phyloP scores from a whole-genome alignment of 169 alveolate genomes.

The Plasmodium ovale region DNA sequence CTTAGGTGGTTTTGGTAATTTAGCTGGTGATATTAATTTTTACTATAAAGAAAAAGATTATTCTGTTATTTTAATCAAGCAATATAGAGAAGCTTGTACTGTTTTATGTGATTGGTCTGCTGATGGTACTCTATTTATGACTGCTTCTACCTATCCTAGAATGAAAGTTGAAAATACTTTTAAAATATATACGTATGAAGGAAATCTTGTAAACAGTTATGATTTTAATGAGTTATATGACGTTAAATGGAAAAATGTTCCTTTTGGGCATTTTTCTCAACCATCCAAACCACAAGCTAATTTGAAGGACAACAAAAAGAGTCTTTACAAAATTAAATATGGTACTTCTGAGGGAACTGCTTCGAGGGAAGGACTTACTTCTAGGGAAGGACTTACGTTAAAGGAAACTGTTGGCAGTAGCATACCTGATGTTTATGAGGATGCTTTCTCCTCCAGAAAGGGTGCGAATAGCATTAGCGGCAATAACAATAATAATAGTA shows the following conservation, averaged over 20 bases:
- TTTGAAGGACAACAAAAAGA: constrained; percentile 30
- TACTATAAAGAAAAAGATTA: constrained; percentile 76
- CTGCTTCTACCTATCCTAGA: constrained; percentile 87
- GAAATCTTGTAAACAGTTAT: constrained; percentile 71
- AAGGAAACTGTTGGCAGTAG: no score
- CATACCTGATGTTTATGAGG: no score
- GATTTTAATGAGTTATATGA: constrained; percentile 52
- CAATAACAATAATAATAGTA: neutral
- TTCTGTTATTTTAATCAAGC: constrained; percentile 73
- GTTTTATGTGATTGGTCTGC: constrained; percentile 86
- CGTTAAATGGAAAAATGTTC: constrained; percentile 44
- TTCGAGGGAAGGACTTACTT: no score
- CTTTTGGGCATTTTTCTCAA: constrained; percentile 6
- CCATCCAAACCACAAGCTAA: constrained; percentile 64
- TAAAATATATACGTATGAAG: constrained; percentile 84
- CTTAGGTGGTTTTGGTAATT: constrained; percentile 85
- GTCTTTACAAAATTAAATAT: constrained; percentile 37
- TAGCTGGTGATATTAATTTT: constrained; percentile 85
- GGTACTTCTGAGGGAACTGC: no score
- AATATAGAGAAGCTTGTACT: constrained; percentile 85
- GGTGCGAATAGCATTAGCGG: neutral
- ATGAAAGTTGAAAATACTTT: constrained; percentile 86
- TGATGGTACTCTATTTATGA: constrained; percentile 82
- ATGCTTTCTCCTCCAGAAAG: no score
- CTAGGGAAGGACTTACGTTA: no score